Conservation (phyloP, 768 basidiomycete species). For the Phlebiopsis gigantea region DNA sequence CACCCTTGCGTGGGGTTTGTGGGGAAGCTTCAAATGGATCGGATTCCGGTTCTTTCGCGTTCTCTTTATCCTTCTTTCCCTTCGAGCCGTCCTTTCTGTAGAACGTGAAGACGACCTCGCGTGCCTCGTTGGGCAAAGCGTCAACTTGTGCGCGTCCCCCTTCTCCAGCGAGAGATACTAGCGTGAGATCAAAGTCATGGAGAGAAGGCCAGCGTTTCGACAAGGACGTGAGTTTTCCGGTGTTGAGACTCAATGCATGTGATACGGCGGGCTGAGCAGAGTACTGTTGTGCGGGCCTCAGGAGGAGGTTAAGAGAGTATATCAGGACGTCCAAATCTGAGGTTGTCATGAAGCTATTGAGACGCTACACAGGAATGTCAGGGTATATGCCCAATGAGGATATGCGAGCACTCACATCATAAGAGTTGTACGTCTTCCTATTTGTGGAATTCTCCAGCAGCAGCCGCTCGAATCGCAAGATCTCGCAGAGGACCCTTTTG, state of each 20-base stretch:
- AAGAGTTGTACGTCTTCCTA: conserved; percentile 92
- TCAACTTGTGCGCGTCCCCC: conserved; percentile 50
- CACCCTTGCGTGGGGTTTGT: conserved; percentile 40
- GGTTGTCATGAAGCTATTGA: conserved; percentile 83
- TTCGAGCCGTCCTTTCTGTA: conserved; percentile 52
- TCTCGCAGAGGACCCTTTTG: conserved; percentile 71
- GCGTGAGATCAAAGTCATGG: conserved; percentile 73
- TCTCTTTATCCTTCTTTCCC: conserved; percentile 20
- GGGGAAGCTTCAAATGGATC: conserved; percentile 35
- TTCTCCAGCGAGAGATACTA: conserved; percentile 64
- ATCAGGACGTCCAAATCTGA: conserved; percentile 88
- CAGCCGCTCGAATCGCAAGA: conserved; percentile 84
- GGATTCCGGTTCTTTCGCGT: conserved; percentile 45
- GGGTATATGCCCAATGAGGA: not conserved
- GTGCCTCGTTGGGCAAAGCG: conserved; percentile 62
- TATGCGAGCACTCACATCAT: conserved; percentile 68
- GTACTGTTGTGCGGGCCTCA: conserved; percentile 94
- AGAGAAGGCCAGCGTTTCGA: conserved; percentile 81
- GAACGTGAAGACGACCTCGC: conserved; percentile 78
- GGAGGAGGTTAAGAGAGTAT: conserved; percentile 74
- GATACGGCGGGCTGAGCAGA: conserved; percentile 83
- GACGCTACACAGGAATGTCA: conserved; percentile 48
- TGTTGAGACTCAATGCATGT: conserved; percentile 76
- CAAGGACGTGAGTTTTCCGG: conserved; percentile 74
- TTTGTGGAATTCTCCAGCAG: conserved; percentile 97